These are phyloP conservation scores for Poteriospumella lacustris DNA, from an alignment of 108 stramenopile genomes.

Conservation along the genomic window DNA sequence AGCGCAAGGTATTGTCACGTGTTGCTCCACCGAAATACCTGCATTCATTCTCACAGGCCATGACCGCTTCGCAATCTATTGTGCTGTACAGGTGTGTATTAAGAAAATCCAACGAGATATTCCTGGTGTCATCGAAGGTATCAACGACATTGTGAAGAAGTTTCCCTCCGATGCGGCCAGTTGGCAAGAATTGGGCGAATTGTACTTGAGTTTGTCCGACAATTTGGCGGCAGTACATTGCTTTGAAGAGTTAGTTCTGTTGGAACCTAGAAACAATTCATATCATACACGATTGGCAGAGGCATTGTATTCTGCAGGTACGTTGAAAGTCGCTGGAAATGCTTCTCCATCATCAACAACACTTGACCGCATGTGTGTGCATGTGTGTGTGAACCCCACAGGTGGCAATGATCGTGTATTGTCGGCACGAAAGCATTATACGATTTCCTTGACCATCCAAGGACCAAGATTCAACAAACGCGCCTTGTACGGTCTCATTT, in stretches of 20 bases:
- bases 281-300: conserved; percentile 5
- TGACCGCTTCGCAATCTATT: background rate
- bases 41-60: background rate
- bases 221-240: conserved; percentile 1
- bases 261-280: background rate
- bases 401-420: background rate
- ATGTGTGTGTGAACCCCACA: background rate
- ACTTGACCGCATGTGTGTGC: too few species aligned
- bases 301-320: background rate
- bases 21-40: too few species aligned
- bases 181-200: background rate
- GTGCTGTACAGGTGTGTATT: too few species aligned
- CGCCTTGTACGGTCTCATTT: background rate
- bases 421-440: background rate
- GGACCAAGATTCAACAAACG: background rate
- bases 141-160: conserved; percentile 3
- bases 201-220: background rate
- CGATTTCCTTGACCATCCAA: conserved; percentile 6
- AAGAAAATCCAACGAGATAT: background rate
- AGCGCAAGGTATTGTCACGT: background rate
- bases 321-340: too few species aligned
- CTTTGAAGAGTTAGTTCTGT: conserved; percentile 10
- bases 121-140: background rate
- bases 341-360: too few species aligned
- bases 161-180: background rate